phyloP scores from a whole-genome alignment of 768 basidiomycete species.

The Boletus rex-veris region DNA sequence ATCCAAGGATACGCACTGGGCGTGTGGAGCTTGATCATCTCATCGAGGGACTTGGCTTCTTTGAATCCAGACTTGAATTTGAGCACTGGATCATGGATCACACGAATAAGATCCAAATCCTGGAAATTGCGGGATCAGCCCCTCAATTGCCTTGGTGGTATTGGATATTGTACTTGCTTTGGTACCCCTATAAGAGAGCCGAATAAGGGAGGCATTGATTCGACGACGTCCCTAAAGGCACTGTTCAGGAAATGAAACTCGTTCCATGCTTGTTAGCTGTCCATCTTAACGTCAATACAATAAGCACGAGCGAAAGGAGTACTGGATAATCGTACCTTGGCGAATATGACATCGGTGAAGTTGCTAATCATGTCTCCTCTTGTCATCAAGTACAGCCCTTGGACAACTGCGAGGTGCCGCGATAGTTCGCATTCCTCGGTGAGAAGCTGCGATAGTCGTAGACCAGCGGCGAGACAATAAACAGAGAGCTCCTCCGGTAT shows the following conservation, averaged over 20 bases:
- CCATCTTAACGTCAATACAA: slow-evolving; percentile 50
- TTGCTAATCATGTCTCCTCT: slow-evolving; percentile 74
- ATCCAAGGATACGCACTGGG: slow-evolving; percentile 50
- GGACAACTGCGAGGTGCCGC: slow-evolving; percentile 59
- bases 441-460: slow-evolving; percentile 53
- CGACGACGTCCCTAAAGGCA: slow-evolving; percentile 65
- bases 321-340: slow-evolving; percentile 47
- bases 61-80: slow-evolving; percentile 57
- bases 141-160: slow-evolving; percentile 64
- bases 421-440: slow-evolving; percentile 64
- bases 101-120: background rate
- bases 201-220: slow-evolving; percentile 67
- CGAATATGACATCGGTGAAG: slow-evolving; percentile 70
- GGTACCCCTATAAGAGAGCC: slow-evolving; percentile 61
- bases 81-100: slow-evolving; percentile 60
- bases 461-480: slow-evolving; percentile 50
- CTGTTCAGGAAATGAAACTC: slow-evolving; percentile 86
- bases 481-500: slow-evolving; percentile 64
- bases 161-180: slow-evolving; percentile 43
- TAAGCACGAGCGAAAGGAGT: background rate
- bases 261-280: slow-evolving; percentile 64
- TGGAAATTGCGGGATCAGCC: slow-evolving; percentile 18
- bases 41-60: slow-evolving; percentile 63
- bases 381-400: slow-evolving; percentile 72
- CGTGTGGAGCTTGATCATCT: slow-evolving; percentile 66